Evolutionary conservation across 1,284 basidiomycete species (phyloP), one percentile per base, ranked within the genome.

Genomic region (Ganoderma leucocontextum): DNA sequence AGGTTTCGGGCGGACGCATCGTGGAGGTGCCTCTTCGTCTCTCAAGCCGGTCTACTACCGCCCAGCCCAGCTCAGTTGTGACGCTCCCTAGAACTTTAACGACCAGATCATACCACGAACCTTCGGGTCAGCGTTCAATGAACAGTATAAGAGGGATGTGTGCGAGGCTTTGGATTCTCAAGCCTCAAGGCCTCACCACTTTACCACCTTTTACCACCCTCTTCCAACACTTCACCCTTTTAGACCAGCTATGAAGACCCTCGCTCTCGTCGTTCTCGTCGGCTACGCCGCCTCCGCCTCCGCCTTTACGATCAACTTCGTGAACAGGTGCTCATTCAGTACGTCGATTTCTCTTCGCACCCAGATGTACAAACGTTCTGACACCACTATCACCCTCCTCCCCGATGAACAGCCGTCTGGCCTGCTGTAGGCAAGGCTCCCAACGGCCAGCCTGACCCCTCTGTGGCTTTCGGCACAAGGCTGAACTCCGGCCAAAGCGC

Each of bases 381-480:
- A 60, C 22, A 15, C 15, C 38, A 15, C 13, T 2, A 15, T 39
- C n/a, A 29, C 29, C 19, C 1, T 25, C 22, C 1, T 25, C 22
- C 47, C 47, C 10, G 8, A 19, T 8, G 10, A 49, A 49, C 22
- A 60, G 58, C 58, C 15, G 38, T 49, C 38, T 60, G 58, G 58
- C 58, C 58, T 4, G 58, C 58, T 15, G 58, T 60, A 4, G 58
- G 58, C 9, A 60, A 60, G 13, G 58, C 58, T 17, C 58, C 58
- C 22, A 41, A 60, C 38, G 58, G 58, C 22, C 58, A 60, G 58
- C 58, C 58, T 13, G 58, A 60, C 25, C 36, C 58, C 38, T 60
- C 58, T 17, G 58, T 60, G 0, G 36, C 58, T 3, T 60, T 60
- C 36, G 58, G 58, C 10, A 19, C 10, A 2, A 41, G 38, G 58